A percentile compares a stretch with the other conserved stretches of the same genome.
Evolutionary conservation across 805 yeast genomes (phyloP).

Genomic region (Diddensiella caesifluorescens): DNA sequence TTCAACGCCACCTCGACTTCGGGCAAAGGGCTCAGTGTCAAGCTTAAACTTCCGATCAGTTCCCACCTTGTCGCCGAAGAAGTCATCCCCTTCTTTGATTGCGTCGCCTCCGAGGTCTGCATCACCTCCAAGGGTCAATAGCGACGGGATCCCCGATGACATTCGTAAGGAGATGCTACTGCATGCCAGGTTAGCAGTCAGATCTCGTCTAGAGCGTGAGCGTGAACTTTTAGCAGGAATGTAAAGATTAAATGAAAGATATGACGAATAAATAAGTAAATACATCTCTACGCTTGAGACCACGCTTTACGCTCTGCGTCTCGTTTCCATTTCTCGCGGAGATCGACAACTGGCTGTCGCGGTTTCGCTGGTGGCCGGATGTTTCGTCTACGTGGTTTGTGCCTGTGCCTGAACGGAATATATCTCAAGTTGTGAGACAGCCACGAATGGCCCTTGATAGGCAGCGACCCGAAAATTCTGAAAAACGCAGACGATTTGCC

Average conservation of each 20-base stretch:
- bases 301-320: conserved; percentile 9
- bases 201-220: conserved; percentile 22
- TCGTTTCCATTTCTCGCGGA: conserved; percentile 7
- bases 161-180: conserved; percentile 20
- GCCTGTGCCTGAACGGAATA: conserved; percentile 8
- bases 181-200: conserved; percentile 26
- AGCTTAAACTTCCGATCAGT: conserved; percentile 10
- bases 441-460: conserved; percentile 7
- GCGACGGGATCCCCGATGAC: not conserved
- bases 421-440: conserved; percentile 13
- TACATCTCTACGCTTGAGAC: conserved; percentile 4
- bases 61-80: conserved; percentile 3
- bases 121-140: not conserved
- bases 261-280: not conserved
- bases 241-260: not conserved
- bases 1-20: conserved; percentile 3
- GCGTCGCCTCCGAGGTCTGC: not conserved
- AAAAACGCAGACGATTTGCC: conserved; percentile 3
- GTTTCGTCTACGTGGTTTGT: not conserved
- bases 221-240: conserved; percentile 6
- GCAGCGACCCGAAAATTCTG: conserved; percentile 12
- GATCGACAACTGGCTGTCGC: conserved; percentile 2
- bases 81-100: not conserved
- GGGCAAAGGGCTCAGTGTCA: conserved; percentile 5
- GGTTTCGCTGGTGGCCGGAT: not conserved